These are phyloP conservation scores for Fusarium sublunatum DNA, from an alignment of 2,329 filamentous ascomycete genomes.

Conservation along the genomic window DNA sequence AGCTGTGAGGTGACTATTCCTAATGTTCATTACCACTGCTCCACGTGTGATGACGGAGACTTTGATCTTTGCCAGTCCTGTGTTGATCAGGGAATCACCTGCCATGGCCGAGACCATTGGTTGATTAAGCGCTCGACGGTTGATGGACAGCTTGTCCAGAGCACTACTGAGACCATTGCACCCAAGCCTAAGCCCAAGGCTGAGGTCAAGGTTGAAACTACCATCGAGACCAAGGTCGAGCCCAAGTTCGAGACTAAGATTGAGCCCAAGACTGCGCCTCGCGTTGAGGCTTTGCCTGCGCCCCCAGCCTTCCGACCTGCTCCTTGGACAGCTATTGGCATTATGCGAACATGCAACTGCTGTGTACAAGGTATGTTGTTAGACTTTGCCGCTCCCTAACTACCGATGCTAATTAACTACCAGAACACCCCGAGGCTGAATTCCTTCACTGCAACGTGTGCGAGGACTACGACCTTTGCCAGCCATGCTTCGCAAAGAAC, in stretches of 20 bases:
- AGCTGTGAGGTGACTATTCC: constrained; percentile 82
- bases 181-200: constrained; percentile 63
- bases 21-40: constrained; percentile 92
- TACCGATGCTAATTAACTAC: constrained; percentile 19
- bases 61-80: constrained; percentile 91
- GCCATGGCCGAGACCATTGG: constrained; percentile 86
- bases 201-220: constrained; percentile 40
- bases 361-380: constrained; percentile 60
- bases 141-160: constrained; percentile 82
- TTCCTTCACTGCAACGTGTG: constrained; percentile 89
- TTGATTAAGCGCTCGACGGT: constrained; percentile 89
- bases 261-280: constrained; percentile 12
- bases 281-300: constrained; percentile 26
- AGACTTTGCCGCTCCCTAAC: background rate
- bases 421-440: constrained; percentile 77
- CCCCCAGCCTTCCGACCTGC: constrained; percentile 29
- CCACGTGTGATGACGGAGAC: constrained; percentile 90
- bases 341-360: constrained; percentile 75
- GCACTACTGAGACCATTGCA: constrained; percentile 83
- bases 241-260: constrained; percentile 38
- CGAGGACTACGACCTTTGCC: constrained; percentile 92
- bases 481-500: constrained; percentile 78
- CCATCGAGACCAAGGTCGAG: constrained; percentile 34
- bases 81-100: constrained; percentile 79
- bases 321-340: constrained; percentile 38